Evolutionary conservation across 1,284 basidiomycete genomes (phyloP), one percentile per base, ranked within the genome.

Genomic region (Rhodotorula sp.): DNA sequence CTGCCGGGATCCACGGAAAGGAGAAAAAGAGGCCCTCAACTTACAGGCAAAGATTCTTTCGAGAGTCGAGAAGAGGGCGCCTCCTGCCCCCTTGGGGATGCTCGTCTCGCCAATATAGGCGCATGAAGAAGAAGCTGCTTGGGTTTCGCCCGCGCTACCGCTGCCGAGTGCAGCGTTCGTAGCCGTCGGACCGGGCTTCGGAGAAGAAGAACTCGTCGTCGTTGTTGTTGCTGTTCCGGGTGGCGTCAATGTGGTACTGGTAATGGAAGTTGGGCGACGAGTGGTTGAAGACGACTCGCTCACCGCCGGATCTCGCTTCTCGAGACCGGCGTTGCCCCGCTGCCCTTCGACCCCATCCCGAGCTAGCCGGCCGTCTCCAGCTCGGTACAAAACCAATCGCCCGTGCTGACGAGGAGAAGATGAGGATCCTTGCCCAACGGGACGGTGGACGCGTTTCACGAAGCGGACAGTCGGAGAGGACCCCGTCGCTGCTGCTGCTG

Each of bases 41-140:
- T n/a, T n/a, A 74, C 73, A 43, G 60, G 64, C 60, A 20, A 71
- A 71, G 58, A 72, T 70, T 21, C 65, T 54, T 48, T 69, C 67
- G 54, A 76, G 60, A 14, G 75, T 73, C 26, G 70, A 68, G 58
- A 78, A 78, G 16, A 78, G 31, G 31, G 74, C 65, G 16, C 77
- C 77, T 1, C 73, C 77, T 1, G 72, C 62, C 15, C 69, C 66
- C 34, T 68, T 71, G 10, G 76, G 76, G 5, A 78, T 67, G 20
- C 65, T 72, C 23, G 76, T 77, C 31, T 47, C 26, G 1, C 70
- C 64, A 26, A 72, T 26, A 46, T 72, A 72, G 14, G 70, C 49
- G 49, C 68, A 74, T 7, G 52, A n/a, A 15, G 21, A n/a, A 23
- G 14, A 8, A 7, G 49, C 2, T 21, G 49, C 49, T 43, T 51